Conservation (phyloP, 148 eudicot genomes). For the Suaeda aralocaspica region DNA sequence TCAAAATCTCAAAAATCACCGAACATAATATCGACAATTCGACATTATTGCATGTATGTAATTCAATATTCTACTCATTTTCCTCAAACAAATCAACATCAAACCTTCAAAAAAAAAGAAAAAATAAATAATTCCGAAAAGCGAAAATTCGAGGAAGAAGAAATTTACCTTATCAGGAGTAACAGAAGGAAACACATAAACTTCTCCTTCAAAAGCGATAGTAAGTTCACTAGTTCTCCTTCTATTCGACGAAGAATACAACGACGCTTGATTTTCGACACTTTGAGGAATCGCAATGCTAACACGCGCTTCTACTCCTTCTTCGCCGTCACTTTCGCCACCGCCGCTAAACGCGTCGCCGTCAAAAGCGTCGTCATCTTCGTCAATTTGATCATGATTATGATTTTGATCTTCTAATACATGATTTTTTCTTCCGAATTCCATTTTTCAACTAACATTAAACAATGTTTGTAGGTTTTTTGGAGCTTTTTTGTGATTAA, state of each 20-base stretch:
- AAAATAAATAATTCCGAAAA: neutral
- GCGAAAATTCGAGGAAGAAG: neutral
- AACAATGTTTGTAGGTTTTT: neutral
- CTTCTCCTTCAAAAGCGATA: constrained; percentile 55
- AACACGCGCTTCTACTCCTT: constrained; percentile 17
- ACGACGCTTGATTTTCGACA: neutral
- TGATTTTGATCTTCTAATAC: neutral
- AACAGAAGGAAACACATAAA: constrained; percentile 53
- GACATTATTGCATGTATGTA: neutral
- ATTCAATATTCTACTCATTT: neutral
- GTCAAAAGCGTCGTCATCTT: constrained; percentile 18
- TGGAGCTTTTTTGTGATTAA: neutral
- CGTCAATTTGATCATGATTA: constrained; percentile 10
- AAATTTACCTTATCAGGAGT: constrained; percentile 61
- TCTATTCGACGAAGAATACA: neutral
- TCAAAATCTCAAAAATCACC: neutral
- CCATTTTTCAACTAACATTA: constrained; percentile 19
- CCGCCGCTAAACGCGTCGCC: constrained; percentile 26
- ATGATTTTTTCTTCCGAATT: neutral
- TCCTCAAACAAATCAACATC: neutral
- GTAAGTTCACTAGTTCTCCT: constrained; percentile 48
- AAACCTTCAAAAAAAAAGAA: neutral
- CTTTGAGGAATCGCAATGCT: constrained; percentile 13
- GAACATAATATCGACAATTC: neutral
- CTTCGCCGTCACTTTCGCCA: constrained; percentile 18